Evolutionary conservation across 805 yeast genomes (phyloP), one percentile per base, ranked within the genome.

Genomic region (Wickerhamomyces alni): DNA sequence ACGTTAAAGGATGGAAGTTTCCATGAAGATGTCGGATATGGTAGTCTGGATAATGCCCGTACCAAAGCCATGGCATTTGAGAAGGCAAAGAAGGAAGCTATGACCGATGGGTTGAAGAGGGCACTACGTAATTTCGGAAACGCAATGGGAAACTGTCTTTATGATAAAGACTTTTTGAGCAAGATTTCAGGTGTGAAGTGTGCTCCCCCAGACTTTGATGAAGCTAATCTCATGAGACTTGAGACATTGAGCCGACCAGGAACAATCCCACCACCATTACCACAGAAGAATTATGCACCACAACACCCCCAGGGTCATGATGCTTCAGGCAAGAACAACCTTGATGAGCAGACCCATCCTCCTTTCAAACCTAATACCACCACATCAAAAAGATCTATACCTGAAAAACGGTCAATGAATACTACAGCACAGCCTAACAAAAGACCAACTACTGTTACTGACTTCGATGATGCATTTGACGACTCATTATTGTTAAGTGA

Each of bases 21-120:
- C 51, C 85, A 83, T 51, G 94, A 85, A 53, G 95, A 85, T 61
- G 75, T 84, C 33, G 95, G 95, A 0, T 85, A 84, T 56, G 95
- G 95, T n/a, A 78, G 78, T 36, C 76, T 81, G 15, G 93, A 85
- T 35, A 83, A 82, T 55, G 84, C 86, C 33, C 73, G 76, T 36
- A 69, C 79, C 17, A 81, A 80, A 52, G 77, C 88, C 1, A 74
- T 74, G 60, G 94, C 93, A 0, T 84, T 84, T 56, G 95, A 85
- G 51, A 83, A 85, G 51, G 83, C 89, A 41, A 83, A 81, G 59
- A 85, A 85, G 51, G 89, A 86, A 47, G 93, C 93, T 1, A 76
- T 81, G 34, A 85, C 95, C 0, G 95, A 85, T 62, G 95, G 86
- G 0, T 60, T 85, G 52, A 85, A 85, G 55, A 65, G 95, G 46